These are phyloP conservation scores for Blastobotrys petasosporus DNA, from an alignment of 1,139 yeast genomes.

Conservation along the genomic window DNA sequence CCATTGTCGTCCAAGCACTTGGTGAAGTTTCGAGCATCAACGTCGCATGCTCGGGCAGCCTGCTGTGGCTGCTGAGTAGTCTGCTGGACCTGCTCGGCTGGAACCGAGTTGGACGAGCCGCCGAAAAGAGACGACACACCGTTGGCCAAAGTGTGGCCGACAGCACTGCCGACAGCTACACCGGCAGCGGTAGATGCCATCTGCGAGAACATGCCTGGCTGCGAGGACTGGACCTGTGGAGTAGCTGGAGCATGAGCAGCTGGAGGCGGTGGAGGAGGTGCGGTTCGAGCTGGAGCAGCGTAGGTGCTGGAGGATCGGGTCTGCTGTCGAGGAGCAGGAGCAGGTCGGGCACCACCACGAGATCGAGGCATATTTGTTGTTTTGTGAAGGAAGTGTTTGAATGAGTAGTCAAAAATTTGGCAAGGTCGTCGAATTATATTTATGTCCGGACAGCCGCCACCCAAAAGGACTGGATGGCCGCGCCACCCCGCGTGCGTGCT, in stretches of 20 bases:
- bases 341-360: constrained; percentile 38
- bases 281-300: constrained; percentile 48
- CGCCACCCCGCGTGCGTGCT: no score
- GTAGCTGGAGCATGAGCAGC: constrained; percentile 34
- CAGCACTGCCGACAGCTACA: constrained; percentile 96
- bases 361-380: constrained; percentile 49
- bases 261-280: constrained; percentile 41
- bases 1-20: constrained; percentile 88
- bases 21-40: constrained; percentile 90
- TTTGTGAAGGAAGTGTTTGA: background rate
- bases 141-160: constrained; percentile 95
- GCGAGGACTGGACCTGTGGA: constrained; percentile 45
- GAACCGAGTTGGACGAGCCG: constrained; percentile 61
- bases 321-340: constrained; percentile 48
- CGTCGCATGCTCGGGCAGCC: constrained; percentile 67
- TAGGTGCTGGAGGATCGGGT: constrained; percentile 72
- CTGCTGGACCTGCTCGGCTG: constrained; percentile 25
- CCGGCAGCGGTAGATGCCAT: constrained; percentile 99
- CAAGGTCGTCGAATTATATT: no score
- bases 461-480: no score
- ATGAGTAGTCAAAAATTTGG: no score
- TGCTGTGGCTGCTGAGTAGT: constrained; percentile 38
- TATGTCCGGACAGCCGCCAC: no score
- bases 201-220: constrained; percentile 91
- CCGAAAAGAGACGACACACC: constrained; percentile 87